phyloP scores from a whole-genome alignment of 352 stramenopile genomes.

The Halophytophthora batemanensis region DNA sequence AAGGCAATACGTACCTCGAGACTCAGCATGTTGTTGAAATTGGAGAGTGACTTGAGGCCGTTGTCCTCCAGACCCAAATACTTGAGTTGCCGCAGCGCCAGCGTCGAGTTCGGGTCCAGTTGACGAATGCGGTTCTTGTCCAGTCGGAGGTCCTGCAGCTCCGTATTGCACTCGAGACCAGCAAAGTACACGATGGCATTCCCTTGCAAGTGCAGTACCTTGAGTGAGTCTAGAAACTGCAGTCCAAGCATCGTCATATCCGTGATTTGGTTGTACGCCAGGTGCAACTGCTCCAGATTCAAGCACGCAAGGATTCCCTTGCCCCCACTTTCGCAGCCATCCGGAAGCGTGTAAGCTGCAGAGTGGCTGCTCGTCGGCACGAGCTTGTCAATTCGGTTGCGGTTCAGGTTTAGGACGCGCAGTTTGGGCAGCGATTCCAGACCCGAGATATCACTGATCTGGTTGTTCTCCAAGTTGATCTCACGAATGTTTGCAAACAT shows the following conservation, averaged over 20 bases:
- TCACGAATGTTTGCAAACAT: conserved; percentile 63
- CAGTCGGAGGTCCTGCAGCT: conserved; percentile 68
- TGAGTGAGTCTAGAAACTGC: conserved; percentile 60
- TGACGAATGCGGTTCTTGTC: conserved; percentile 86
- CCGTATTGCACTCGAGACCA: conserved; percentile 55
- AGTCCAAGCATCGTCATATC: conserved; percentile 71
- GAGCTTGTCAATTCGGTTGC: conserved; percentile 71
- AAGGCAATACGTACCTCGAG: conserved; percentile 47
- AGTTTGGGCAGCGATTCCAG: conserved; percentile 64
- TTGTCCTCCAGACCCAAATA: conserved; percentile 80
- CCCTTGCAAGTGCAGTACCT: conserved; percentile 76
- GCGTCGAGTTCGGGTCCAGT: conserved; percentile 53
- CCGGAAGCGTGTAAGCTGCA: conserved; percentile 22
- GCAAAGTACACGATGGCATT: conserved; percentile 75
- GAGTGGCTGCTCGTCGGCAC: conserved; percentile 16
- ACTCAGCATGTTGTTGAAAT: conserved; percentile 61
- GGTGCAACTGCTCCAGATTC: conserved; percentile 64
- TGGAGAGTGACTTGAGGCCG: conserved; percentile 59
- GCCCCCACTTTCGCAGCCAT: conserved; percentile 21
- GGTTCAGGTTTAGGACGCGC: conserved; percentile 65
- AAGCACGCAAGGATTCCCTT: conserved; percentile 62
- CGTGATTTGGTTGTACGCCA: conserved; percentile 79
- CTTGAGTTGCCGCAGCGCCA: conserved; percentile 47
- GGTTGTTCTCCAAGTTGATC: conserved; percentile 85
- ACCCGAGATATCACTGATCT: conserved; percentile 69